A percentile compares a stretch with the other conserved stretches of the same genome.
phyloP scores from a whole-genome alignment of 169 alveolate species.

The Neospora caninum region DNA sequence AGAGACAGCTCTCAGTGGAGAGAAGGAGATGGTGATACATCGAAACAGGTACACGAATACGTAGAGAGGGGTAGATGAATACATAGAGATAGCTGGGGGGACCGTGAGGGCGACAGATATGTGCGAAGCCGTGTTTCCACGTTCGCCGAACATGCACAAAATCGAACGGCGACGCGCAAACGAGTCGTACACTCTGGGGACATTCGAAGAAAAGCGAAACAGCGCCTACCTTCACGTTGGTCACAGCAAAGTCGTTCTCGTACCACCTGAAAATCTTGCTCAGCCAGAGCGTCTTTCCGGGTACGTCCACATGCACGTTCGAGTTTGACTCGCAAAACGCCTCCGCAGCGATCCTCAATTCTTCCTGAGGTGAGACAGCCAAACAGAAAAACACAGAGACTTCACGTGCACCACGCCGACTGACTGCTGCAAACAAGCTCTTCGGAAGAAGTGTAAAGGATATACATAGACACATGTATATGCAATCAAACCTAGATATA shows the following conservation, averaged over 20 bases:
- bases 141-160: too few relatives aligned
- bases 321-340: background rate
- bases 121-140: too few relatives aligned
- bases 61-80: too few relatives aligned
- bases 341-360: conserved; percentile 4
- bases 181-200: background rate
- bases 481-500: too few relatives aligned
- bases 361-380: background rate
- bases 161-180: too few relatives aligned
- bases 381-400: background rate
- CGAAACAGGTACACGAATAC: too few relatives aligned
- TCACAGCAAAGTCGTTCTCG: background rate
- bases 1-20: too few relatives aligned
- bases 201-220: background rate
- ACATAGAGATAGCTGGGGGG: too few relatives aligned
- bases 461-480: too few relatives aligned
- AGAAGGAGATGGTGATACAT: too few relatives aligned
- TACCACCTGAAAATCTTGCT: conserved; percentile 13
- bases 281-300: background rate
- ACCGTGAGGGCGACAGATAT: background rate
- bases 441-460: too few relatives aligned
- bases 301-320: background rate
- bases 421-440: background rate
- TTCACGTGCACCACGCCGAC: background rate
- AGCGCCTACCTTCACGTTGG: background rate